Evolutionary conservation across 2,329 filamentous ascomycete genomes (phyloP).

Genomic region (Orbilia ellipsospora): DNA sequence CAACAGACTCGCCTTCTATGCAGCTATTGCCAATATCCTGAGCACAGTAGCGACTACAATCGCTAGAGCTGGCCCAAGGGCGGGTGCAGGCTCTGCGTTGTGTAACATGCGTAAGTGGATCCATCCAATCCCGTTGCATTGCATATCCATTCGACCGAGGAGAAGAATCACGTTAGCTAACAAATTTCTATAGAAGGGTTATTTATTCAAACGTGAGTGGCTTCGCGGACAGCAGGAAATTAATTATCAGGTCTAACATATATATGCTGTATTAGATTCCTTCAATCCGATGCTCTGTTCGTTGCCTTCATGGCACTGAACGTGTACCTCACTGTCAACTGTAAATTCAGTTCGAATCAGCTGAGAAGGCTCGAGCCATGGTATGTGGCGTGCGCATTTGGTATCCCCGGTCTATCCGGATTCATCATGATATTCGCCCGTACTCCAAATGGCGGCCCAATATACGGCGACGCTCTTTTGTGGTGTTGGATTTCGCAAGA

Average conservation of each 20-base stretch:
- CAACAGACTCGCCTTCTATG: constrained; percentile 85
- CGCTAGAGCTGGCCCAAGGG: constrained; percentile 70
- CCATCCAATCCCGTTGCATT: not conserved
- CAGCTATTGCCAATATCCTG: constrained; percentile 82
- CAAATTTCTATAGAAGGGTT: constrained; percentile 72
- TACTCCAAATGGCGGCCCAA: constrained; percentile 65
- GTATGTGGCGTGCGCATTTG: constrained; percentile 78
- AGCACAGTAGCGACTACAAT: constrained; percentile 81
- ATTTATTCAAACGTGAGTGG: constrained; percentile 80
- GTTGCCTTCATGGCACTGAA: constrained; percentile 85
- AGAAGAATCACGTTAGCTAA: constrained; percentile 34
- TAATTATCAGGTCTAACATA: constrained; percentile 28
- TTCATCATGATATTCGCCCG: constrained; percentile 74
- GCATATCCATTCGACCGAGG: constrained; percentile 35
- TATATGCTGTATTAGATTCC: constrained; percentile 70
- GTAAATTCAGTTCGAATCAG: constrained; percentile 73
- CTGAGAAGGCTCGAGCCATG: constrained; percentile 76
- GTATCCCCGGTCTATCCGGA: constrained; percentile 76
- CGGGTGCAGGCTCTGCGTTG: constrained; percentile 67
- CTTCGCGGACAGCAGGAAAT: not conserved
- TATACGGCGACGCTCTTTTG: constrained; percentile 79
- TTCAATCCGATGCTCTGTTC: constrained; percentile 80
- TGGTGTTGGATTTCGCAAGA: constrained; percentile 81
- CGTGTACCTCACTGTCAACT: constrained; percentile 83
- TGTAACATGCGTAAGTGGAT: constrained; percentile 68